Evolutionary conservation across 108 stramenopile genomes (phyloP).

Genomic region (Nitzschia inconspicua): DNA sequence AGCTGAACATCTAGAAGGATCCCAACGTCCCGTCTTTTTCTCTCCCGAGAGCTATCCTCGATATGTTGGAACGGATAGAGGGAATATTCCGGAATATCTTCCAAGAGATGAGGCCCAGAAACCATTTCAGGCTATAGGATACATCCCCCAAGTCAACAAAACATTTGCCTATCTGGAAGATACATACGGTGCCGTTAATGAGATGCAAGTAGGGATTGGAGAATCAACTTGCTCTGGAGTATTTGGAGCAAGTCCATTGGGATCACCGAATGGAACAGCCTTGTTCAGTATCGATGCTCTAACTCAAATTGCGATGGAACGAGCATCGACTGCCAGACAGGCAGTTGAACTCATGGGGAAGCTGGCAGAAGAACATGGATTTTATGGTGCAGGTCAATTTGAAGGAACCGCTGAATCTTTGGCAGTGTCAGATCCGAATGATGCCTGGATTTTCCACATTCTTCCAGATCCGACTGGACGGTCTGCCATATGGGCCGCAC

Average conservation of each 20-base stretch:
- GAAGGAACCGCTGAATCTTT: slow-evolving; percentile 72
- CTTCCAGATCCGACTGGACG: slow-evolving; percentile 73
- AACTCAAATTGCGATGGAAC: slow-evolving; percentile 74
- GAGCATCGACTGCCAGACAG: slow-evolving; percentile 57
- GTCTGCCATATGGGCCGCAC: slow-evolving; percentile 84
- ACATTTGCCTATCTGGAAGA: slow-evolving; percentile 82
- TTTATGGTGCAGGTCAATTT: slow-evolving; percentile 73
- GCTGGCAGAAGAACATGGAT: slow-evolving; percentile 75
- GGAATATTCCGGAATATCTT: slow-evolving; percentile 39
- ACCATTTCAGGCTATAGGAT: slow-evolving; percentile 47
- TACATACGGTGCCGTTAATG: slow-evolving; percentile 82
- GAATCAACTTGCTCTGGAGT: slow-evolving; percentile 74
- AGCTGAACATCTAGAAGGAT: slow-evolving; percentile 23
- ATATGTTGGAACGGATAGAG: slow-evolving; percentile 60
- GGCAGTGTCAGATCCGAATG: slow-evolving; percentile 55
- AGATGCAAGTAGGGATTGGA: slow-evolving; percentile 70
- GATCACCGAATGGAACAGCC: slow-evolving; percentile 58
- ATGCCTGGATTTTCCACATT: slow-evolving; percentile 86
- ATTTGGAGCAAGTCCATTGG: slow-evolving; percentile 40
- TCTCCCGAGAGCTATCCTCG: slow-evolving; percentile 75
- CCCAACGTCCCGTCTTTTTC: slow-evolving; percentile 54
- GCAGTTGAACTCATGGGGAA: slow-evolving; percentile 80
- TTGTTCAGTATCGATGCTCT: slow-evolving; percentile 71
- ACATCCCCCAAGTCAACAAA: slow-evolving; percentile 60
- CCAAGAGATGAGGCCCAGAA: slow-evolving; percentile 25